A percentile compares a stretch with the other conserved stretches of the same genome.
Evolutionary conservation across 306 rosid species (phyloP).

Genomic region (Glycyrrhiza uralensis): DNA sequence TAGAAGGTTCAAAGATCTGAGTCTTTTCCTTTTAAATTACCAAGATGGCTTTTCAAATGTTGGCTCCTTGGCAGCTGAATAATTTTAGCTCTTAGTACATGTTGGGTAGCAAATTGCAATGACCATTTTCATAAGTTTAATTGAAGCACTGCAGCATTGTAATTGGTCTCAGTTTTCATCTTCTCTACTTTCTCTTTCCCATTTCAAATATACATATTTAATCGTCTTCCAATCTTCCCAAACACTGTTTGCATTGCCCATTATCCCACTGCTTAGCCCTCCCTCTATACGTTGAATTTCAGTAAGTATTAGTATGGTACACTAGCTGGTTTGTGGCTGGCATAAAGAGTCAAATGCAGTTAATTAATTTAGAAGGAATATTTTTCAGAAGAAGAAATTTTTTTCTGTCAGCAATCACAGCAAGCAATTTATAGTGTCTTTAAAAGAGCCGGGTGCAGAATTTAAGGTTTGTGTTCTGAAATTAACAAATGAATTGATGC

Average conservation of each 20-base stretch:
- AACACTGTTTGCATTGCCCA: neutral
- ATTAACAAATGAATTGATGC: neutral
- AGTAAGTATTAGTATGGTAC: neutral
- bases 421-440: neutral
- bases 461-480: neutral
- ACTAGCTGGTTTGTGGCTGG: neutral
- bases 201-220: neutral
- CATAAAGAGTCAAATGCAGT: neutral
- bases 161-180: conserved; percentile 33
- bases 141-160: conserved; percentile 36
- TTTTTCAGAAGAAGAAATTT: too few relatives aligned
- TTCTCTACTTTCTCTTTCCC: conserved; percentile 6
- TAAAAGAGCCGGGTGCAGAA: neutral
- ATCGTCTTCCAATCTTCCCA: neutral
- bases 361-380: neutral
- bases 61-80: conserved; percentile 47
- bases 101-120: conserved; percentile 50
- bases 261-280: neutral
- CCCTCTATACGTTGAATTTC: neutral
- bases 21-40: conserved; percentile 34
- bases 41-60: conserved; percentile 43
- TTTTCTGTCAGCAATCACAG: neutral
- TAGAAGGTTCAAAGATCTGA: conserved; percentile 42
- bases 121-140: conserved; percentile 43
- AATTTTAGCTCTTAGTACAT: conserved; percentile 43